Conservation (phyloP, 345 rosid genomes). For the Camelina sativa region DNA sequence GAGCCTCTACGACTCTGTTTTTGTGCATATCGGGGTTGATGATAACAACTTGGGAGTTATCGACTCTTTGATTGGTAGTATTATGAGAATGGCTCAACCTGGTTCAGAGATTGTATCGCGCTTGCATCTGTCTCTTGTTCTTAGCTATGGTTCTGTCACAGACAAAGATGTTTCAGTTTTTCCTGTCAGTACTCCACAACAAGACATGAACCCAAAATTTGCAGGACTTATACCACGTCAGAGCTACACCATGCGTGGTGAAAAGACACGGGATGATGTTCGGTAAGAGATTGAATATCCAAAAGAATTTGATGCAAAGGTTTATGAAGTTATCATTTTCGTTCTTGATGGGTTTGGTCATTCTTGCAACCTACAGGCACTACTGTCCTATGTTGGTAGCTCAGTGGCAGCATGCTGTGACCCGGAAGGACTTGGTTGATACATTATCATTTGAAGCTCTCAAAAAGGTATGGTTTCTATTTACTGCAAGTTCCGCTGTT, state of each 20-base stretch:
- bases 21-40: conserved; percentile 66
- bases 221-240: conserved; percentile 65
- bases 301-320: not conserved
- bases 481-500: not conserved
- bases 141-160: conserved; percentile 67
- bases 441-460: conserved; percentile 69
- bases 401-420: conserved; percentile 88
- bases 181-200: conserved; percentile 49
- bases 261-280: conserved; percentile 63
- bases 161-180: conserved; percentile 47
- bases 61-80: conserved; percentile 60
- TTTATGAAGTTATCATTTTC: conserved; percentile 3
- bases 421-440: conserved; percentile 74
- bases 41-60: conserved; percentile 45
- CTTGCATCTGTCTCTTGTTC: conserved; percentile 73
- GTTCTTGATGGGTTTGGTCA: conserved; percentile 26
- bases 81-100: conserved; percentile 56
- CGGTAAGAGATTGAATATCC: conserved; percentile 52
- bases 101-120: conserved; percentile 63
- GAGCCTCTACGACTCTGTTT: conserved; percentile 65
- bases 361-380: conserved; percentile 57
- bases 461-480: conserved; percentile 56
- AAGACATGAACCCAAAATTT: conserved; percentile 49
- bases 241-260: conserved; percentile 86
- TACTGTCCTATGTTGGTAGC: conserved; percentile 82